phyloP scores from a whole-genome alignment of 2,329 filamentous ascomycete species.

The Scedosporium dehoogii region DNA sequence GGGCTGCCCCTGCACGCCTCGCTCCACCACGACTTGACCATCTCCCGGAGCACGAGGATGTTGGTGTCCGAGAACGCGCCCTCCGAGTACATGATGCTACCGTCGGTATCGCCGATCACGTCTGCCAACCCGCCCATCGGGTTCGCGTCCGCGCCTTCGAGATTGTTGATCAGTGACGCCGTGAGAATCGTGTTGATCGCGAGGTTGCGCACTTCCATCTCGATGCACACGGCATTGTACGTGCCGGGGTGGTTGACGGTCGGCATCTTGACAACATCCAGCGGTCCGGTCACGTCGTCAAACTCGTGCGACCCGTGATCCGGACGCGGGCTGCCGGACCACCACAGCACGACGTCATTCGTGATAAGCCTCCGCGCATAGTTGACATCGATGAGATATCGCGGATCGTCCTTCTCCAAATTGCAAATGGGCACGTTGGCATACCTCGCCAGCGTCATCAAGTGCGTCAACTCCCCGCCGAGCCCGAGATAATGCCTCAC shows the following conservation, averaged over 20 bases:
- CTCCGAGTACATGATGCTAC: slow-evolving; percentile 26
- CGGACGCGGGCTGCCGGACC: slow-evolving; percentile 76
- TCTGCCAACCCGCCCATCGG: slow-evolving; percentile 72
- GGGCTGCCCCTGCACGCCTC: slow-evolving; percentile 83
- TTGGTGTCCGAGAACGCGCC: slow-evolving; percentile 82
- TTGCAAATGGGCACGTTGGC: slow-evolving; percentile 94
- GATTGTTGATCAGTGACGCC: slow-evolving; percentile 90
- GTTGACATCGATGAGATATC: slow-evolving; percentile 90
- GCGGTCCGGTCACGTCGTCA: slow-evolving; percentile 72
- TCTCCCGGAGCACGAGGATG: slow-evolving; percentile 83
- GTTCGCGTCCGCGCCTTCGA: slow-evolving; percentile 80
- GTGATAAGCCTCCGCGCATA: slow-evolving; percentile 85
- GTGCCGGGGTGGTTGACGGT: slow-evolving; percentile 87
- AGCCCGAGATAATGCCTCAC: slow-evolving; percentile 86
- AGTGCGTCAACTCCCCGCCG: slow-evolving; percentile 83
- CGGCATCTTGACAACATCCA: slow-evolving; percentile 87
- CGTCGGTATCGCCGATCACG: slow-evolving; percentile 43
- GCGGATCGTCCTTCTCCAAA: slow-evolving; percentile 84
- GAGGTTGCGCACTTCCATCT: slow-evolving; percentile 86
- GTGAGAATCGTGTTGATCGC: slow-evolving; percentile 97
- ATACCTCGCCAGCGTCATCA: slow-evolving; percentile 80
- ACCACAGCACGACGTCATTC: slow-evolving; percentile 94
- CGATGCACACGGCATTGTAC: slow-evolving; percentile 92
- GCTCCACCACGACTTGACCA: slow-evolving; percentile 98
- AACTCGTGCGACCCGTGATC: slow-evolving; percentile 95